Evolutionary conservation across 2,329 filamentous ascomycete genomes (phyloP).

Genomic region (Diaporthe vaccinii): DNA sequence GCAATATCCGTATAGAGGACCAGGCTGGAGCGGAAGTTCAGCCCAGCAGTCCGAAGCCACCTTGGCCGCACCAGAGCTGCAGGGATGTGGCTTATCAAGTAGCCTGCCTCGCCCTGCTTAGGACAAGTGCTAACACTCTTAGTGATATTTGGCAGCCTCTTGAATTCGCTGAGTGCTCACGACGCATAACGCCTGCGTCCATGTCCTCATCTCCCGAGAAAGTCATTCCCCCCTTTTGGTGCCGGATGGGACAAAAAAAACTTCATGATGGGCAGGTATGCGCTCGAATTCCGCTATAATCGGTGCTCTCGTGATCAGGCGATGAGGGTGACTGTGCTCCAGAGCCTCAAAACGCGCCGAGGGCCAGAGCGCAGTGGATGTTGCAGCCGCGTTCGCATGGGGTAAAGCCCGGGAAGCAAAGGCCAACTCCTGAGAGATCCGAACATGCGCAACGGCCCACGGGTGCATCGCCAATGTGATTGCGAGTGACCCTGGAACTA

Average conservation of each 20-base stretch:
- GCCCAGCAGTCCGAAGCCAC: conserved; percentile 29
- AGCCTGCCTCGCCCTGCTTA: conserved; percentile 7
- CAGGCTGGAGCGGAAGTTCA: conserved; percentile 30
- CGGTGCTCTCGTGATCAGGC: not conserved
- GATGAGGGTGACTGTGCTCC: not conserved
- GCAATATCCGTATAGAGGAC: conserved; percentile 18
- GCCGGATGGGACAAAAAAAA: not conserved
- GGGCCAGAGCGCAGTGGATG: conserved; percentile 24
- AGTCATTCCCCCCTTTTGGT: not conserved
- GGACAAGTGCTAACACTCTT: conserved; percentile 18
- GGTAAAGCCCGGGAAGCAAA: conserved; percentile 1
- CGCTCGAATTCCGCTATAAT: not conserved
- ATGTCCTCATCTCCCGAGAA: conserved; percentile 7
- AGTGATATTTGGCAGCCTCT: conserved; percentile 17
- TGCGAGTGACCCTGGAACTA: conserved; percentile 22
- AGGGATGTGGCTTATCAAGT: conserved; percentile 32
- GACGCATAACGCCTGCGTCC: conserved; percentile 4
- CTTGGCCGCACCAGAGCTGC: conserved; percentile 16
- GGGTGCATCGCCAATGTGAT: conserved; percentile 9
- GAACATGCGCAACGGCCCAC: conserved; percentile 16
- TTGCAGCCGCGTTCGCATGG: conserved; percentile 33
- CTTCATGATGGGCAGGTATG: not conserved
- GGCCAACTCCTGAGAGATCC: conserved; percentile 13
- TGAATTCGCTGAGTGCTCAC: conserved; percentile 7
- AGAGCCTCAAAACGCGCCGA: conserved; percentile 16